These are phyloP conservation scores for Glycyrrhiza uralensis DNA, from an alignment of 306 rosid genomes.

Conservation along the genomic window DNA sequence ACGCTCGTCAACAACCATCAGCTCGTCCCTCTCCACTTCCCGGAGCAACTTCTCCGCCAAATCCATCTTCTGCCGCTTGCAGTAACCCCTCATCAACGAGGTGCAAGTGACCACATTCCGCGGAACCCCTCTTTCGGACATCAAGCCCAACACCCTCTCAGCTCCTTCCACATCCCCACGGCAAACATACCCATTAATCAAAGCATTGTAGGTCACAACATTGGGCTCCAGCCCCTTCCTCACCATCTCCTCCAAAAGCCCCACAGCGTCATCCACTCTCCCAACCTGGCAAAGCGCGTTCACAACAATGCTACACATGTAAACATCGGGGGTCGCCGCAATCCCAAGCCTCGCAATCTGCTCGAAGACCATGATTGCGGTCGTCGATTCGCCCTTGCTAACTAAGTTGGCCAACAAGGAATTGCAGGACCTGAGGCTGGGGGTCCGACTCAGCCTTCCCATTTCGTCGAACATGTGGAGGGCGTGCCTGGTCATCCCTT, in stretches of 20 bases:
- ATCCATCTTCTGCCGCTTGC: slow-evolving; percentile 45
- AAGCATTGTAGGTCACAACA: slow-evolving; percentile 58
- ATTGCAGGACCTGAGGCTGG: slow-evolving; percentile 74
- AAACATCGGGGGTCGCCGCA: slow-evolving; percentile 60
- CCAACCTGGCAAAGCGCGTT: slow-evolving; percentile 57
- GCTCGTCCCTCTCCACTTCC: slow-evolving; percentile 42
- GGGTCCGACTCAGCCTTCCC: slow-evolving; percentile 45
- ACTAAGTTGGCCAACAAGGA: slow-evolving; percentile 57
- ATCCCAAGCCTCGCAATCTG: slow-evolving; percentile 49
- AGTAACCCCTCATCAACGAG: slow-evolving; percentile 54
- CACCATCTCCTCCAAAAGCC: slow-evolving; percentile 54
- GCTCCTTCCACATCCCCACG: slow-evolving; percentile 53
- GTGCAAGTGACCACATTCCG: slow-evolving; percentile 60
- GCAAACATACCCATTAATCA: slow-evolving; percentile 56
- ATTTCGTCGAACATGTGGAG: slow-evolving; percentile 68
- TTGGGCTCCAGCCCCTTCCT: slow-evolving; percentile 48
- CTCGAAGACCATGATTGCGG: slow-evolving; percentile 48
- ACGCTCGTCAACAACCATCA: slow-evolving; percentile 47
- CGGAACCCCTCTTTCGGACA: slow-evolving; percentile 44
- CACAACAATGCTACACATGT: slow-evolving; percentile 55
- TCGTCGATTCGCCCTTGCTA: slow-evolving; percentile 28
- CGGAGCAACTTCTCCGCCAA: slow-evolving; percentile 57
- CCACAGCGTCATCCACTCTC: slow-evolving; percentile 35
- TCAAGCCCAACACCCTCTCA: slow-evolving; percentile 39
- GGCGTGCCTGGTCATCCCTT: slow-evolving; percentile 55